A percentile compares a stretch with the other conserved stretches of the same genome.
Conservation (phyloP, 2,329 filamentous ascomycete species). For the Beauveria australis region DNA sequence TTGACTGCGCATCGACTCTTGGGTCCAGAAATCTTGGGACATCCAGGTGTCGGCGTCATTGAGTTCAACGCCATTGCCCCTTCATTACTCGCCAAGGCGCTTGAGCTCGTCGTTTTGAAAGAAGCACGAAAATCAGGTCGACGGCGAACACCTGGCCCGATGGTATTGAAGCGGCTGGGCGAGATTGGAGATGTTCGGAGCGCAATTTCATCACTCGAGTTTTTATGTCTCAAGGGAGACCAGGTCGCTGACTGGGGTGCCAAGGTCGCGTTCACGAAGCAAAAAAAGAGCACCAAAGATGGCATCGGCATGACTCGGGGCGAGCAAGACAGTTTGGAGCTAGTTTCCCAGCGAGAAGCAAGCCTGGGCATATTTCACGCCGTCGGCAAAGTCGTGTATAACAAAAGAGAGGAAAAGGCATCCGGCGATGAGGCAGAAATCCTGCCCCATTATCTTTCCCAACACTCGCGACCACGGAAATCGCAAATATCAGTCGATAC, state of each 20-base stretch:
- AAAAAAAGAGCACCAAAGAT: conserved; percentile 53
- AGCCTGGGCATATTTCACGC: conserved; percentile 94
- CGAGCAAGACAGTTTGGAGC: conserved; percentile 70
- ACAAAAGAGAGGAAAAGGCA: conserved; percentile 61
- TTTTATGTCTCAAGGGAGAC: conserved; percentile 78
- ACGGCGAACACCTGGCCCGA: conserved; percentile 65
- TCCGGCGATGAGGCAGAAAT: conserved; percentile 37
- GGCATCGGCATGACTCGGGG: conserved; percentile 58
- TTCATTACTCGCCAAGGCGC: conserved; percentile 74
- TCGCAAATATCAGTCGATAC: conserved; percentile 63
- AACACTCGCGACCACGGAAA: conserved; percentile 49
- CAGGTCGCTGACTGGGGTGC: conserved; percentile 66
- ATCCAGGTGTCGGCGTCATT: conserved; percentile 70
- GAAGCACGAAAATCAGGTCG: conserved; percentile 73
- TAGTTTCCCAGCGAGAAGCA: conserved; percentile 79
- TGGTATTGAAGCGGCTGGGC: conserved; percentile 69
- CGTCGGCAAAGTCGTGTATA: conserved; percentile 92
- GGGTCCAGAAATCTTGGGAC: conserved; percentile 75
- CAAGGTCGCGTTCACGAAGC: conserved; percentile 61
- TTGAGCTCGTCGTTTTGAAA: conserved; percentile 75
- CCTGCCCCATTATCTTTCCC: conserved; percentile 51
- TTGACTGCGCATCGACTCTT: conserved; percentile 88
- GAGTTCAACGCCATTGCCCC: conserved; percentile 92
- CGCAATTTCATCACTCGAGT: conserved; percentile 86
- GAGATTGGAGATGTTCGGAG: conserved; percentile 88